Conservation (phyloP, 331 rosid genomes). For the Spiraea crenata region DNA sequence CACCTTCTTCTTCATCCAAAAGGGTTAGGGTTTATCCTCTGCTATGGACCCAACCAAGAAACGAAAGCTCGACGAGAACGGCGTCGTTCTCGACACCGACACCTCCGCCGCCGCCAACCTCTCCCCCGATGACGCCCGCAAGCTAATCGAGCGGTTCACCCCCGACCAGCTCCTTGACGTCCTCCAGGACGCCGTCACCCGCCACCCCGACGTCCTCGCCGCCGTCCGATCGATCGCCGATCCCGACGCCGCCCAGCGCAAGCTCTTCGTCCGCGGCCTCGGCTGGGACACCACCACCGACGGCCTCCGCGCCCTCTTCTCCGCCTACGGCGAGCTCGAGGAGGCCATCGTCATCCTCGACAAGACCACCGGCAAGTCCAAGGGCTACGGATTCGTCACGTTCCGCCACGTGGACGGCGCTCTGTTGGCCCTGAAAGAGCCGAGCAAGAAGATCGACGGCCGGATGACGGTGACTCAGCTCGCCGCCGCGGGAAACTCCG, state of each 20-base stretch:
- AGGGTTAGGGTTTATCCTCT: slow-evolving; percentile 43
- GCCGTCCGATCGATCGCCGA: slow-evolving; percentile 67
- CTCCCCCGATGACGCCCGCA: slow-evolving; percentile 63
- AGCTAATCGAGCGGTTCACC: slow-evolving; percentile 64
- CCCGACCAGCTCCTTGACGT: slow-evolving; percentile 67
- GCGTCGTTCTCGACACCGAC: slow-evolving; percentile 37
- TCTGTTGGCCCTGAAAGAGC: slow-evolving; percentile 76
- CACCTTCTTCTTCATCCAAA: neutral
- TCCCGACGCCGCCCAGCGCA: slow-evolving; percentile 71
- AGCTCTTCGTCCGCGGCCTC: slow-evolving; percentile 87
- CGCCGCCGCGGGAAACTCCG: slow-evolving; percentile 70
- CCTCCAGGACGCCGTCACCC: slow-evolving; percentile 58
- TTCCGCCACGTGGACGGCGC: slow-evolving; percentile 86
- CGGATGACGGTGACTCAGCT: slow-evolving; percentile 91
- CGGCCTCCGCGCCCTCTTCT: slow-evolving; percentile 77
- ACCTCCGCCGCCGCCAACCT: slow-evolving; percentile 27
- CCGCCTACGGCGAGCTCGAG: slow-evolving; percentile 78
- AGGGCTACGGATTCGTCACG: slow-evolving; percentile 87
- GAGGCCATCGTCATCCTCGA: slow-evolving; percentile 85
- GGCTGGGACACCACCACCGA: slow-evolving; percentile 96
- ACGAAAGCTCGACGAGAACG: slow-evolving; percentile 86
- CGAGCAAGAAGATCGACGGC: slow-evolving; percentile 90
- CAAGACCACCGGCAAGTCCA: slow-evolving; percentile 74
- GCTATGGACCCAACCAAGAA: slow-evolving; percentile 72
- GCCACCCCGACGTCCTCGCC: slow-evolving; percentile 69